Conservation (phyloP, 208 protist species). For the Leptomonas pyrrhocoris region DNA sequence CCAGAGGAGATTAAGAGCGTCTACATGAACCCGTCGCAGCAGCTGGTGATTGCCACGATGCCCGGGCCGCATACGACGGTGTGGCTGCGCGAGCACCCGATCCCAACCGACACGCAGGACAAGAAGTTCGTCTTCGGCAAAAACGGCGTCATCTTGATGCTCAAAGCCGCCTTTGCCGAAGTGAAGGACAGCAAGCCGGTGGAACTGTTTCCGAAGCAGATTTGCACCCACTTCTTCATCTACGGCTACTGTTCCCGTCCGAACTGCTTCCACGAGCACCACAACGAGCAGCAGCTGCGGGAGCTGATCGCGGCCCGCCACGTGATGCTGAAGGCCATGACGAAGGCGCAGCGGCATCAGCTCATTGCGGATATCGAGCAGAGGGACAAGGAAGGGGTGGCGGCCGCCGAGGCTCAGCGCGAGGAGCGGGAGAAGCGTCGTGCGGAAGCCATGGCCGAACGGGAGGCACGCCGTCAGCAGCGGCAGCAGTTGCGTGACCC, state of each 20-base stretch:
- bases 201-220: constrained; percentile 81
- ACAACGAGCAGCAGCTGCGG: constrained; percentile 79
- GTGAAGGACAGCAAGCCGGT: constrained; percentile 86
- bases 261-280: constrained; percentile 85
- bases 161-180: constrained; percentile 71
- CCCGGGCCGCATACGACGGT: constrained; percentile 81
- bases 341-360: constrained; percentile 78
- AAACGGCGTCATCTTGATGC: constrained; percentile 79
- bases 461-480: constrained; percentile 22
- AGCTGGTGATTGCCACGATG: constrained; percentile 80
- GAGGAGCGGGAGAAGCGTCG: constrained; percentile 40
- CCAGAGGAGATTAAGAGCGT: constrained; percentile 64
- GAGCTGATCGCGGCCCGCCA: constrained; percentile 76
- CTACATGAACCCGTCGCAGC: constrained; percentile 74
- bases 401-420: constrained; percentile 51
- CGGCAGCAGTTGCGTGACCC: constrained; percentile 9
- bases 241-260: constrained; percentile 81
- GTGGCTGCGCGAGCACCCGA: constrained; percentile 74
- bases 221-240: constrained; percentile 88
- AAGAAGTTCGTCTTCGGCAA: constrained; percentile 76
- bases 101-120: constrained; percentile 55
- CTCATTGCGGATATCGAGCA: constrained; percentile 62
- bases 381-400: constrained; percentile 63
- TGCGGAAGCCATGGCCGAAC: constrained; percentile 21
- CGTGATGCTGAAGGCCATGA: constrained; percentile 76